These are phyloP conservation scores for Neurospora sp. DNA, from an alignment of 2,329 filamentous ascomycete species.

Conservation along the genomic window DNA sequence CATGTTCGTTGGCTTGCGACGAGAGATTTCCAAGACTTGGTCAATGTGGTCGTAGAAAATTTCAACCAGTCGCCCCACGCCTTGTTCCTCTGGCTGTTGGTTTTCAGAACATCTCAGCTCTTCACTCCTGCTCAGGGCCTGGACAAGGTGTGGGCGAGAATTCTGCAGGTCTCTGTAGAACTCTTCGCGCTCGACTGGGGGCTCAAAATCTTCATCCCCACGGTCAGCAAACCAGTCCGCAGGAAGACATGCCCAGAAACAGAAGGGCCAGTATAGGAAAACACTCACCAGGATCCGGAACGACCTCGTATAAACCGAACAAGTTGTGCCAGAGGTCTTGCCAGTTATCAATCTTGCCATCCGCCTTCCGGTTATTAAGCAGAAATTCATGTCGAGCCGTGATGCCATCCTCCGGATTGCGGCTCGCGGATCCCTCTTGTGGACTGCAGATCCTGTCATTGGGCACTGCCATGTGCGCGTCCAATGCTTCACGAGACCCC, in stretches of 20 bases:
- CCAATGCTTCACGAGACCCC: slow-evolving; percentile 6
- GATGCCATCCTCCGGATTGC: slow-evolving; percentile 18
- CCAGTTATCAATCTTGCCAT: slow-evolving; percentile 15
- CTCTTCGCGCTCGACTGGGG: slow-evolving; percentile 17
- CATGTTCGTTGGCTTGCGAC: neutral
- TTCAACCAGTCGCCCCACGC: neutral
- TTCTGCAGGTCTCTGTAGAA: slow-evolving; percentile 12
- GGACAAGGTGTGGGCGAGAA: neutral
- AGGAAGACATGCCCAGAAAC: neutral
- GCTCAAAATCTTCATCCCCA: slow-evolving; percentile 12
- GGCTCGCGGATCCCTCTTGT: slow-evolving; percentile 2
- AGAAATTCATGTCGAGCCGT: slow-evolving; percentile 7
- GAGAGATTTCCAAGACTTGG: slow-evolving; percentile 4
- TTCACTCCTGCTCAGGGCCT: slow-evolving; percentile 1
- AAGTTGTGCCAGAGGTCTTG: slow-evolving; percentile 12
- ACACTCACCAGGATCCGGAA: slow-evolving; percentile 10
- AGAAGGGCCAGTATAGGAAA: no score
- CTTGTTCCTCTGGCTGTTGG: neutral
- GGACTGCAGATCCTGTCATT: slow-evolving; percentile 11
- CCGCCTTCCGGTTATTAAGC: slow-evolving; percentile 15
- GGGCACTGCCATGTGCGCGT: slow-evolving; percentile 8
- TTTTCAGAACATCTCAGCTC: neutral
- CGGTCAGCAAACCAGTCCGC: neutral
- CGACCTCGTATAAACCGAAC: slow-evolving; percentile 7
- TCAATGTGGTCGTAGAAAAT: slow-evolving; percentile 9